Conservation (phyloP, 345 rosid genomes). For the Acer campestre region DNA sequence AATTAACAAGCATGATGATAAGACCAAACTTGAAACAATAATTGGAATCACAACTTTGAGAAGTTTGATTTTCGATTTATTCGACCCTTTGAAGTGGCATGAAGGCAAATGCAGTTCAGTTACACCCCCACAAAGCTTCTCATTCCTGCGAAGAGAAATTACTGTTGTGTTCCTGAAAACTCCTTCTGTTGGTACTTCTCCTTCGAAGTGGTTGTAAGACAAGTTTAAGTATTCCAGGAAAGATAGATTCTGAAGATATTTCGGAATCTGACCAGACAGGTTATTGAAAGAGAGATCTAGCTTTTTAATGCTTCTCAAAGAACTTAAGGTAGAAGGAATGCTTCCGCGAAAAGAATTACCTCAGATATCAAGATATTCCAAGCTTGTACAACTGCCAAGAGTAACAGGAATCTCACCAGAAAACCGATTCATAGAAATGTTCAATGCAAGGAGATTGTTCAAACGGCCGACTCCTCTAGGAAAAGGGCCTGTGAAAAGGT, state of each 20-base stretch:
- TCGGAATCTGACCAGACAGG: constrained; percentile 13
- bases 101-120: constrained; percentile 12
- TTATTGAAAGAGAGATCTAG: constrained; percentile 23
- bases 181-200: constrained; percentile 18
- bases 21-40: not conserved
- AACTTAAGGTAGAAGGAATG: constrained; percentile 19
- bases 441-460: constrained; percentile 7
- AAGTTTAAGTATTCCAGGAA: constrained; percentile 13
- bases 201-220: not conserved
- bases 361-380: not conserved
- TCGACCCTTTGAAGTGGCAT: constrained; percentile 5
- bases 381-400: constrained; percentile 14
- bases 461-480: constrained; percentile 8
- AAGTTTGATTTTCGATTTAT: constrained; percentile 4
- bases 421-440: constrained; percentile 19
- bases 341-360: constrained; percentile 6
- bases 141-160: constrained; percentile 16
- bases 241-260: constrained; percentile 5
- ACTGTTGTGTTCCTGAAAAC: constrained; percentile 13
- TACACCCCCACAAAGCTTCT: constrained; percentile 19
- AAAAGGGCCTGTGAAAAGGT: constrained; percentile 14
- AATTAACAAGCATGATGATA: not conserved
- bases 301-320: constrained; percentile 13
- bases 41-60: not conserved
- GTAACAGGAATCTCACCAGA: constrained; percentile 11